Base-by-base conservation (phyloP, 2,329 filamentous ascomycete genomes). In the Xylariaceae sp. region DNA sequence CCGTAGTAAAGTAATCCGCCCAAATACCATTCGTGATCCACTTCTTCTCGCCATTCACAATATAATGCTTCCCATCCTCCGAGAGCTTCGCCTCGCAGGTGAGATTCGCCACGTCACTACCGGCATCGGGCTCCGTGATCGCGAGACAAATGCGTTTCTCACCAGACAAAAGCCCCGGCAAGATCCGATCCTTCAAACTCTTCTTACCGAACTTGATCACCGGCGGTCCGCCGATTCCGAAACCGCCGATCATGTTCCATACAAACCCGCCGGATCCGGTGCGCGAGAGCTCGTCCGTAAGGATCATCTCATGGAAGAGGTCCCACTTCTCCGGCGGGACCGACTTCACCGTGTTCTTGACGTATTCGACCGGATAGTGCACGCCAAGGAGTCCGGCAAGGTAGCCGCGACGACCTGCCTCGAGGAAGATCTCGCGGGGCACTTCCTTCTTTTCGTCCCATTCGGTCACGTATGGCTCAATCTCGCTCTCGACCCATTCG, bases 11-110 rank as follows among this genome's bases (percentile, higher is more conserved):
- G 80, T 97, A 99, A 75, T 99, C 94, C 63, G 82, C 85, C 91
- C 92, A 97, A 71, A 97, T 85, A 71, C 94, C 94, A 77, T 99
- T 99, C 70, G 93, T 97, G 76, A 97, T 97, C 93, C 94, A 97
- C 80, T 99, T 99, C 88, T 99, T 97, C 85, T 97, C 93, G 57
- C 94, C 94, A 72, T 97, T 99, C 77, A 99, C 94, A 67, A 97
- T 97, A 77, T 95, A 99, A 79, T 97, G 91, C 81, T 97, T 97
- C 71, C 94, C 94, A 70, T 99, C 94, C 68, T 94, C 89, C 64
- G 84, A 90, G 59, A 97, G 83, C 81, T 96, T 96, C 30, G 94
- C 94, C 80, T 97, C 92, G 75, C 93, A 97, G 11, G 88, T 94
- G 66, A 99, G 74, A 77, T 96, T 97, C 61, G 94, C 94, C 8